Evolutionary conservation across 108 stramenopile species (phyloP), one percentile per base, ranked within the genome.

Genomic region (Discostella pseudostelligera): DNA sequence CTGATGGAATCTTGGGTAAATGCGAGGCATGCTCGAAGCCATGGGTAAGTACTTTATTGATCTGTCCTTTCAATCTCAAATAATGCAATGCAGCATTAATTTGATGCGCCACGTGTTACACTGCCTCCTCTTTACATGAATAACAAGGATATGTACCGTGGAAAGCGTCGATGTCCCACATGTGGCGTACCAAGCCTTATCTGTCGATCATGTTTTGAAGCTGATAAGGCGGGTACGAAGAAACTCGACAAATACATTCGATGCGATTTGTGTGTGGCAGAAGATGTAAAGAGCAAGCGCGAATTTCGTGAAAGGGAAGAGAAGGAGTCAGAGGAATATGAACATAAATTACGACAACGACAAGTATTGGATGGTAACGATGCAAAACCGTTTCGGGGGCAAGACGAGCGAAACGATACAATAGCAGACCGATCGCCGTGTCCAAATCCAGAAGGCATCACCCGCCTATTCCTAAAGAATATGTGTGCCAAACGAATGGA

Each of bases 171-270:
- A 45, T 96, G 95, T 67, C 88, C 88, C 13, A 92, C 92, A 0
- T 96, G 95, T 78, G 92, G 92, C 37, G 95, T 96, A 12, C 95
- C 95, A 8, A 76, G 76, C 32, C 72, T 96, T 26, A 86, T 93
- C 28, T 96, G 95, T 45, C 65, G 69, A 9, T 85, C 89, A 28
- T 94, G 93, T 65, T 79, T 84, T 40, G 86, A 88, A 11, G 69
- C 74, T 29, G 94, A 95, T 62, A 92, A 92, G 66, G 40, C 56
- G 7, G 79, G 84, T 21, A 87, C 85, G 56, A 90, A 89, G 56
- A 80, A 72, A 32, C 84, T 89, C 65, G 92, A 90, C 40, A 80
- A 67, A 56, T 70, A 82, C 14, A 67, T 92, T 26, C 79, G 90
- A 57, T 89, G 88, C 17, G 62, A 74, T 53, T 56, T 93, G 12